Evolutionary conservation across 441 rosid genomes (phyloP), one percentile per base, ranked within the genome.

Genomic region (Hypseocharis bilobata): DNA sequence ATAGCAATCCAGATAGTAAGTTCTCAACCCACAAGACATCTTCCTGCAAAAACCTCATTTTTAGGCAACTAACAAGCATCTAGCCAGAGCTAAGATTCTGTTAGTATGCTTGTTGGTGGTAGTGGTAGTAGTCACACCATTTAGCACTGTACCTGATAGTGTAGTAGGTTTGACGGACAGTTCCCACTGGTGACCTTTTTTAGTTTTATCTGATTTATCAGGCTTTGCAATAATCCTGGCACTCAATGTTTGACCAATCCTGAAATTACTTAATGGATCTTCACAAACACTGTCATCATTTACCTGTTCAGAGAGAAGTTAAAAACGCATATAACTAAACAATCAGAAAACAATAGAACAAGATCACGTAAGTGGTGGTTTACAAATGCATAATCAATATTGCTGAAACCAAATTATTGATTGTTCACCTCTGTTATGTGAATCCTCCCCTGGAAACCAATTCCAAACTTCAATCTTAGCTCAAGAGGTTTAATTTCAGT

Each of bases 401-500:
- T 23, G 3, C 44, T 7, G 40, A 65, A 49, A 67, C 4, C 61
- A 59, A 55, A 62, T 45, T 28, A 56, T 16, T 64, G 3, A 63
- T 55, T 22, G 29, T 55, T 78, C 76, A 91, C 99, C 96, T 91
- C 99, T 13, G 97, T 94, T 78, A 91, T 81, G 65, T 88, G 96
- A 72, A 89, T 76, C 72, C 97, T 83, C 68, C 99, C 99, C 6
- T 71, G 87, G 65, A 87, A 81, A 73, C 84, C 88, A 76, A 78
- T 78, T 59, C 94, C 97, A 69, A 94, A 91, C 80, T 91, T 91
- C 76, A 89, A 72, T 77, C 90, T 82, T 72, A 91, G 72, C 76
- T 94, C 97, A 69, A 91, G 78, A 60, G 96, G 83, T 81, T 80
- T 91, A 65, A 86, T 85, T 74, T 88, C 96, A 60, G 96, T 94